A percentile compares a stretch with the other conserved stretches of the same genome.
These are phyloP conservation scores for Aspergillus hancockii DNA, from an alignment of 495 filamentous ascomycete species.

Conservation along the genomic window DNA sequence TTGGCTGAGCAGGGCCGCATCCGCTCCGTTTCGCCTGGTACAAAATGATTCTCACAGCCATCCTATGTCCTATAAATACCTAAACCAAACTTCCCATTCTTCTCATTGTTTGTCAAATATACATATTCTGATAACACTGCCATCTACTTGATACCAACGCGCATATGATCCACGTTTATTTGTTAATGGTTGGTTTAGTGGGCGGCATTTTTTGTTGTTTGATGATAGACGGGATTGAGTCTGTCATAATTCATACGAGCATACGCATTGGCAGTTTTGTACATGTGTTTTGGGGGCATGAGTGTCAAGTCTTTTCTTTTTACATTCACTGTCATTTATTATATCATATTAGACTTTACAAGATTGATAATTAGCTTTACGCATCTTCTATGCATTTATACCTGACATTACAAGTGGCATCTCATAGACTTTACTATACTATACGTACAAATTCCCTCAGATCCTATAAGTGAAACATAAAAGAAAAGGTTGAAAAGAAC, in stretches of 20 bases:
- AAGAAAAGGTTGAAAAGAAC: too few relatives aligned
- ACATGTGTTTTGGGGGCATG: background rate
- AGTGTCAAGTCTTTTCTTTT: background rate
- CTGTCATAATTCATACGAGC: background rate
- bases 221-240: background rate
- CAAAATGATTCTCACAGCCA: too few relatives aligned
- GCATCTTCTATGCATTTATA: background rate
- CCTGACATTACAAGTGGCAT: too few relatives aligned
- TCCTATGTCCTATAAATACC: background rate
- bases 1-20: slow-evolving; percentile 37
- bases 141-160: slow-evolving; percentile 1
- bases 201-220: background rate
- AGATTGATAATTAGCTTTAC: background rate
- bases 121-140: background rate
- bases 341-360: background rate
- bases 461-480: too few relatives aligned
- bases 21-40: slow-evolving; percentile 10
- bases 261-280: background rate
- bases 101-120: background rate
- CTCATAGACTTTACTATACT: too few relatives aligned
- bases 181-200: background rate
- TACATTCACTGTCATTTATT: slow-evolving; percentile 1
- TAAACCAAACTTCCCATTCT: background rate
- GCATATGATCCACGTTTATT: background rate
- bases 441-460: too few relatives aligned